A percentile compares a stretch with the other conserved stretches of the same genome.
Evolutionary conservation across 306 rosid genomes (phyloP).

Genomic region (Quercus gilva): DNA sequence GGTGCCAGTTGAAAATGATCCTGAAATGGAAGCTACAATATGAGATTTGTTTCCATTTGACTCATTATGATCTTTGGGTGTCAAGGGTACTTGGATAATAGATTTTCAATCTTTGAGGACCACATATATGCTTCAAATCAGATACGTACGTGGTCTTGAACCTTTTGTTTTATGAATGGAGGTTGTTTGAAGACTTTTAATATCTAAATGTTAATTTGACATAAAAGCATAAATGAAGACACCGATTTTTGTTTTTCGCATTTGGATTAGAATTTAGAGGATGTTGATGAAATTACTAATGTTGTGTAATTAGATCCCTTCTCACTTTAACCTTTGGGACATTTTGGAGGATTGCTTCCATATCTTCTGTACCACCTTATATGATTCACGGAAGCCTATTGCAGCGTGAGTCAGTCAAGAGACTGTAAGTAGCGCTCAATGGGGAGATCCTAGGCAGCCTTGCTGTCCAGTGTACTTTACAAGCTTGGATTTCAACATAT

Average conservation of each 20-base stretch:
- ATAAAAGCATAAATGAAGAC: neutral
- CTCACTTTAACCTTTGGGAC: neutral
- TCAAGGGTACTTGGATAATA: slow-evolving; percentile 19
- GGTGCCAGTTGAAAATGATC: slow-evolving; percentile 57
- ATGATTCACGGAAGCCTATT: too few species aligned
- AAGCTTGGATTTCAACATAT: too few species aligned
- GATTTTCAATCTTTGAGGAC: slow-evolving; percentile 13
- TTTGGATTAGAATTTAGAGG: neutral
- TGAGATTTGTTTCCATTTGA: slow-evolving; percentile 29
- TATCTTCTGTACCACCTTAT: neutral
- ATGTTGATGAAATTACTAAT: neutral
- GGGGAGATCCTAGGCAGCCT: too few species aligned
- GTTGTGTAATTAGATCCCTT: neutral
- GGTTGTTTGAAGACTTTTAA: slow-evolving; percentile 15
- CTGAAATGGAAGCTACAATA: slow-evolving; percentile 72
- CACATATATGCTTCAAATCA: neutral
- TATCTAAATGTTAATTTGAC: neutral
- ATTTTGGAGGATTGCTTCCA: neutral
- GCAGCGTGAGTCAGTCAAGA: too few species aligned
- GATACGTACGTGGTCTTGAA: slow-evolving; percentile 11
- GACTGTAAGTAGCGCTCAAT: too few species aligned
- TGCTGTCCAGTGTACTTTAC: too few species aligned
- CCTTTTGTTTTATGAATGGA: slow-evolving; percentile 2
- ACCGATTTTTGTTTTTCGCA: neutral
- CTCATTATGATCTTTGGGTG: neutral